These are phyloP conservation scores for Puccinia horiana DNA, from an alignment of 1,284 basidiomycete species.

Conservation along the genomic window DNA sequence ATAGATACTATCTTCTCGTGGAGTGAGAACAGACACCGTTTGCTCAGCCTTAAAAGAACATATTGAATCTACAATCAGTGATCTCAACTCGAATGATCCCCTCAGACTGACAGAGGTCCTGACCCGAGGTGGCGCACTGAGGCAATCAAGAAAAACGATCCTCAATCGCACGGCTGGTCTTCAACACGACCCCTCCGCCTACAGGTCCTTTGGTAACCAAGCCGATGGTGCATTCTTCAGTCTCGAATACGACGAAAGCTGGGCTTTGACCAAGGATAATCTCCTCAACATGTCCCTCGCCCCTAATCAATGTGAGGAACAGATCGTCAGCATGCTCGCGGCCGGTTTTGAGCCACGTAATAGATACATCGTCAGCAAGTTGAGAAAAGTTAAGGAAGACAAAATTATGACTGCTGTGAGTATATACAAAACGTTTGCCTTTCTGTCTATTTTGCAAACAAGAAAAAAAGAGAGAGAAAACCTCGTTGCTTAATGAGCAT, in stretches of 20 bases:
- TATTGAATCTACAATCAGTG: neutral
- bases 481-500: no score
- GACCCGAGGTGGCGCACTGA: neutral
- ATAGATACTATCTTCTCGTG: constrained; percentile 20
- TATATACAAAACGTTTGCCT: no score
- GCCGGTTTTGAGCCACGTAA: constrained; percentile 27
- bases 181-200: neutral
- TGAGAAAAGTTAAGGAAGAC: constrained; percentile 23
- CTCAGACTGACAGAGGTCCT: neutral
- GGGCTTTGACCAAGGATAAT: neutral
- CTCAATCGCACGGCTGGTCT: neutral
- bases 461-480: no score
- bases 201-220: neutral
- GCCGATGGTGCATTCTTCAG: neutral
- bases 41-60: constrained; percentile 6
- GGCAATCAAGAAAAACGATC: neutral
- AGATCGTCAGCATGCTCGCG: constrained; percentile 7
- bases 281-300: constrained; percentile 3
- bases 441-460: no score
- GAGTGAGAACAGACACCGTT: neutral
- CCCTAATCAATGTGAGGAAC: constrained; percentile 1
- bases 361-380: constrained; percentile 4
- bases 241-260: constrained; percentile 7
- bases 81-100: constrained; percentile 19
- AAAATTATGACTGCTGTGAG: constrained; percentile 9